Percentiles rank a stretch among this genome's conserved stretches.
These are phyloP conservation scores for Teunomyces gatunensis DNA, from an alignment of 805 yeast species.

Conservation along the genomic window DNA sequence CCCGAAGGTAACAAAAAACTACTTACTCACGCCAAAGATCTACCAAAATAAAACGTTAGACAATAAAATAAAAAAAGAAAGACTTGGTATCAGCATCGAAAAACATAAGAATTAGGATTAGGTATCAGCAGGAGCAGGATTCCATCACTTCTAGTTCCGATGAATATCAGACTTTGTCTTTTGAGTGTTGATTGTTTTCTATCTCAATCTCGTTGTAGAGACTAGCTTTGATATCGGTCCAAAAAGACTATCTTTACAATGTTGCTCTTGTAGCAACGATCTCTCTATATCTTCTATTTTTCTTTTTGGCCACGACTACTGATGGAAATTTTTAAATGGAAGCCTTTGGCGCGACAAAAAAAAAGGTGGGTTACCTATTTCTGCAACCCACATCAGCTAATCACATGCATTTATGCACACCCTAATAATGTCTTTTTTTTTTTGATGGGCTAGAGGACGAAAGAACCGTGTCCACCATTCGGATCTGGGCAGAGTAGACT, in stretches of 20 bases:
- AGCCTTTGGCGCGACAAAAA: background rate
- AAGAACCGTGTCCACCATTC: background rate
- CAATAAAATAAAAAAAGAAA: conserved; percentile 1
- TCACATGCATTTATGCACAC: background rate
- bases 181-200: background rate
- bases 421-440: background rate
- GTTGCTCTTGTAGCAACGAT: background rate
- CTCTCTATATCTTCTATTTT: conserved; percentile 1
- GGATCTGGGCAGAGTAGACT: background rate
- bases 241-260: background rate
- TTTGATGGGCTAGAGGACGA: background rate
- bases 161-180: background rate
- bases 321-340: background rate
- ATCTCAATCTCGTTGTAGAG: background rate
- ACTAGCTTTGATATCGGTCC: background rate
- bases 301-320: background rate
- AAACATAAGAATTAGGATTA: no score
- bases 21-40: background rate
- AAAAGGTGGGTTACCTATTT: background rate
- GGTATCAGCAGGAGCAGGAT: no score
- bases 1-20: background rate
- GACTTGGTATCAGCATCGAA: background rate
- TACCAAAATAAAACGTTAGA: conserved; percentile 3
- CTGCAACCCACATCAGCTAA: background rate
- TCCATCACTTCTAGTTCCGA: no score